phyloP scores from a whole-genome alignment of 768 basidiomycete species.

The Fomitopsis serialis region DNA sequence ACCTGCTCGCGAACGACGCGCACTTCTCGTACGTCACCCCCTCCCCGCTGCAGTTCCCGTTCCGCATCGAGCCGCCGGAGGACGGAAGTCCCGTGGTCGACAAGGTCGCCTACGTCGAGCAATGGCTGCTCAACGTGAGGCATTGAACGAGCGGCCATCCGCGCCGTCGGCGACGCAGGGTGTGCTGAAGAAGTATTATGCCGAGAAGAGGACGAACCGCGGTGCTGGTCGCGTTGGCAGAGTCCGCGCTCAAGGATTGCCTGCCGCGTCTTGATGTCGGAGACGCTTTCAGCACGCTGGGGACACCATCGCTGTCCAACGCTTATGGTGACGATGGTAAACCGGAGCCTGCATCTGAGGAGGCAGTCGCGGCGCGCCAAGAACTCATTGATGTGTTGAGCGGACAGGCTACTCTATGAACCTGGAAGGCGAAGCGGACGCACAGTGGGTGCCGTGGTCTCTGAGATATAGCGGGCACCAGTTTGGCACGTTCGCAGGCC shows the following conservation, averaged over 20 bases:
- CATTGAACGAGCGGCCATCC: constrained; percentile 32
- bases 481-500: constrained; percentile 88
- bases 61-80: constrained; percentile 54
- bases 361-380: constrained; percentile 45
- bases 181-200: constrained; percentile 32
- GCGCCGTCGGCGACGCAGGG: constrained; percentile 17
- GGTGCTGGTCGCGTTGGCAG: constrained; percentile 71
- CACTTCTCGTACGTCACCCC: constrained; percentile 86
- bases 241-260: constrained; percentile 64
- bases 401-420: constrained; percentile 71
- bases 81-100: constrained; percentile 42
- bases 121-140: constrained; percentile 71
- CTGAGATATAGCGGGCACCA: constrained; percentile 90
- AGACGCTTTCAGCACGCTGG: constrained; percentile 68
- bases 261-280: constrained; percentile 85
- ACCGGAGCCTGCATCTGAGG: constrained; percentile 16
- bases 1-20: constrained; percentile 47
- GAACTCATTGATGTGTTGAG: constrained; percentile 80
- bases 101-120: constrained; percentile 62
- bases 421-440: constrained; percentile 23
- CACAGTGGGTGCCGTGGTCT: constrained; percentile 61
- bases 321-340: constrained; percentile 22
- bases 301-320: constrained; percentile 46
- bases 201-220: constrained; percentile 40
- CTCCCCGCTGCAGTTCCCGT: constrained; percentile 79